Evolutionary conservation across 495 filamentous ascomycete genomes (phyloP), one percentile per base, ranked within the genome.

Genomic region (Trichoderma reesei): DNA sequence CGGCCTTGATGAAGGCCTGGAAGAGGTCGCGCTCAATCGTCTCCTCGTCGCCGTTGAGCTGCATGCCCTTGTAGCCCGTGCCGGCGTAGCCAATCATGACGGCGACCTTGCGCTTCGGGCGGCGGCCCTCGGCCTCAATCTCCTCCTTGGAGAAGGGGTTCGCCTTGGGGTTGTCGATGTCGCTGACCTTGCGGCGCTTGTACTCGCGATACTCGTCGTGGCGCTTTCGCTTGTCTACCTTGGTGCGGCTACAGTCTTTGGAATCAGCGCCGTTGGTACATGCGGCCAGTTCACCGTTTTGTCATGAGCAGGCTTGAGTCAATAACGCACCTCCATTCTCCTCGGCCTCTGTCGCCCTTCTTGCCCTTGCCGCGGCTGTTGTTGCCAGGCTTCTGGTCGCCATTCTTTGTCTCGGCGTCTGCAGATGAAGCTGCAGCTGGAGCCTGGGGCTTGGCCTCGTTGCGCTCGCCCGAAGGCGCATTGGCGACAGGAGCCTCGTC

Each of bases 11-110:
- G 64, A 98, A 88, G 13, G 95, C 94, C 14, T 84, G 81, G 71
- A 98, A 98, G 0, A 98, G 79, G 68, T 98, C 94, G n/a, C 94
- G 92, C 73, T 98, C 94, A 64, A 98, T 97, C 1, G 91, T 98
- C 77, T 91, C 92, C 67, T 95, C 86, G 42, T 87, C 75, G 62
- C 76, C 74, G 68, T 83, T 84, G 65, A 97, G 85, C 73, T 98
- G 94, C 83, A 98, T 92, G 65, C 94, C 94, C 74, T 90, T 91
- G 76, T 98, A 98, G 14, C 95, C 95, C n/a, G 89, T 95, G 34
- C 94, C 94, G 31, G 91, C 90, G 72, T 98, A 98, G 6, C 95
- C 93, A 66, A 98, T 84, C 78, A 98, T 73, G 16, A 98, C 89
- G 20, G 94, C 95, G 34, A 95, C 94, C 76, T 98, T 98, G 71